Conservation (phyloP, 352 stramenopile genomes). For the Achlya hypogyna region DNA sequence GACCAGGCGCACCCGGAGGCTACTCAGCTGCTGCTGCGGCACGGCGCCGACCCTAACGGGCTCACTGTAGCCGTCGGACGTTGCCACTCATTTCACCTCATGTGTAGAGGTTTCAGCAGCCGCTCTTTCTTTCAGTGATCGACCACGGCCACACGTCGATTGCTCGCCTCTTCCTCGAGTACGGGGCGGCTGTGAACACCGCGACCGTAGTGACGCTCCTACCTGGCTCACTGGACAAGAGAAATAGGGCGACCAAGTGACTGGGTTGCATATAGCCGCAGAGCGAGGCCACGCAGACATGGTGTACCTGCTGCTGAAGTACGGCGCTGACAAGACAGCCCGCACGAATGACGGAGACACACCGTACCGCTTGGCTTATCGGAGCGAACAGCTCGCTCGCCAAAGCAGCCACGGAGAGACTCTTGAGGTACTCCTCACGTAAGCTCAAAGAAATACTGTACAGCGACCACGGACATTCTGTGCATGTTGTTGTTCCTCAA, state of each 20-base stretch:
- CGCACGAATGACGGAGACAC: neutral
- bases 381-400: neutral
- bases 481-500: too few relatives aligned
- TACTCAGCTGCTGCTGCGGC: neutral
- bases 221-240: neutral
- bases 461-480: too few relatives aligned
- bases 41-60: neutral
- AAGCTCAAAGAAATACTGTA: neutral
- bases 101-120: neutral
- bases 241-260: slow-evolving; percentile 1
- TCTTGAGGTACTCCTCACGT: neutral
- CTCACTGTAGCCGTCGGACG: neutral
- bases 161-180: slow-evolving; percentile 2
- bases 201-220: neutral
- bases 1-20: slow-evolving; percentile 14
- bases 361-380: neutral
- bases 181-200: neutral
- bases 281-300: neutral
- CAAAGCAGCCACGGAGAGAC: neutral
- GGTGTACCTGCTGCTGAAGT: neutral
- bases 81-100: neutral
- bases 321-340: slow-evolving; percentile 10
- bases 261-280: neutral
- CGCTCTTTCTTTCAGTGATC: slow-evolving; percentile 5
- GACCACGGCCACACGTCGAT: slow-evolving; percentile 15